Conservation (phyloP, 2,329 filamentous ascomycete species). For the Ambrosiella cleistominuta region DNA sequence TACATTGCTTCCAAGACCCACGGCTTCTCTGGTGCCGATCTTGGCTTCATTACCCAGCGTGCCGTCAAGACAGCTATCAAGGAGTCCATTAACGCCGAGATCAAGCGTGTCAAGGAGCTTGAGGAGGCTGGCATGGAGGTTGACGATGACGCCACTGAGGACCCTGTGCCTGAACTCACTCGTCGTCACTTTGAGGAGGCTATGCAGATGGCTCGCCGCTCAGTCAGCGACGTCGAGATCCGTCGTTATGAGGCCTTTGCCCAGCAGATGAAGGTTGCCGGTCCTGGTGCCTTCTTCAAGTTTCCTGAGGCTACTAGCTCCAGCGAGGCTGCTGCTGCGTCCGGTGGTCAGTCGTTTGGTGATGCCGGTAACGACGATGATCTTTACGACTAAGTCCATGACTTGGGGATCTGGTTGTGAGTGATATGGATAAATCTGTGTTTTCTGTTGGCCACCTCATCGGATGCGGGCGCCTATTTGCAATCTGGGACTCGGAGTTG, state of each 20-base stretch:
- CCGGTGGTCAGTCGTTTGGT: conserved; percentile 52
- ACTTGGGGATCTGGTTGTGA: background rate
- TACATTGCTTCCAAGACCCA: conserved; percentile 96
- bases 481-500: conserved; percentile 10
- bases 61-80: conserved; percentile 99
- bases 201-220: conserved; percentile 85
- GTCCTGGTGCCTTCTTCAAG: conserved; percentile 93
- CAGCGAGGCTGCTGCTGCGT: conserved; percentile 14
- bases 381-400: conserved; percentile 54
- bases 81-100: conserved; percentile 76
- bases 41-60: conserved; percentile 96
- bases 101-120: conserved; percentile 75
- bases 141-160: conserved; percentile 62
- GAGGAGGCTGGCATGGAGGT: conserved; percentile 64
- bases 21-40: conserved; percentile 98
- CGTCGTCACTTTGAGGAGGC: conserved; percentile 97
- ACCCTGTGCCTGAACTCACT: conserved; percentile 89
- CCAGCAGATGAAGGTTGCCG: conserved; percentile 97
- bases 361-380: conserved; percentile 87
- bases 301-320: conserved; percentile 67
- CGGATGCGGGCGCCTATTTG: background rate
- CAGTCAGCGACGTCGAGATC: conserved; percentile 92
- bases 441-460: background rate
- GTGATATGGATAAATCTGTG: background rate
- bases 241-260: conserved; percentile 96